Evolutionary conservation across 2,329 filamentous ascomycete species (phyloP).

Genomic region (Seiridium unicorne): DNA sequence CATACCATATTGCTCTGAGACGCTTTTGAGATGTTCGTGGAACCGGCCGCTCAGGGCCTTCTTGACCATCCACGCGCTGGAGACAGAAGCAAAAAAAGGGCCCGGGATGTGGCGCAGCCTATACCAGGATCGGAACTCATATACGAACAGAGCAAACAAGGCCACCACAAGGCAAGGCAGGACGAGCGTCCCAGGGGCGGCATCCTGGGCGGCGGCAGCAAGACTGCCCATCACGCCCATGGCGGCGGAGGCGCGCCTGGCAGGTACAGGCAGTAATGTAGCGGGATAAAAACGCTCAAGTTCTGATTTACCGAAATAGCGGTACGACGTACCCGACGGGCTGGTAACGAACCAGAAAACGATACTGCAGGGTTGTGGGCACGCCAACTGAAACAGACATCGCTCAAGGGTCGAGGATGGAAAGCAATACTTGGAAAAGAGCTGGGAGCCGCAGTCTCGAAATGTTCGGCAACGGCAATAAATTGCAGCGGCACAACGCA

Average conservation of each 20-base stretch:
- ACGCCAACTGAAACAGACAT: slow-evolving; percentile 11
- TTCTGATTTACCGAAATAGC: slow-evolving; percentile 5
- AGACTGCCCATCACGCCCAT: slow-evolving; percentile 12
- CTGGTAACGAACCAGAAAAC: slow-evolving; percentile 15
- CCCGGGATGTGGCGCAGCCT: slow-evolving; percentile 28
- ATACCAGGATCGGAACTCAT: slow-evolving; percentile 21
- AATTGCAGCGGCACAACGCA: not conserved
- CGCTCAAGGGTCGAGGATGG: not conserved
- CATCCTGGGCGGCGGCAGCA: slow-evolving; percentile 6
- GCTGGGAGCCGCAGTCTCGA: too few species aligned
- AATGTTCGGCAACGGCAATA: not conserved
- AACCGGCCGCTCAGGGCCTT: slow-evolving; percentile 20
- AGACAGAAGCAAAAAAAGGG: slow-evolving; percentile 22
- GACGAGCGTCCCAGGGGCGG: slow-evolving; percentile 8
- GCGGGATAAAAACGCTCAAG: not conserved
- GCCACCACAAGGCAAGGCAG: slow-evolving; percentile 8
- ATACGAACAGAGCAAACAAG: slow-evolving; percentile 7
- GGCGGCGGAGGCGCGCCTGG: not conserved
- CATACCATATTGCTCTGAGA: slow-evolving; percentile 17
- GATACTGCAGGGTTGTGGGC: slow-evolving; percentile 10
- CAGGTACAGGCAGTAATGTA: not conserved
- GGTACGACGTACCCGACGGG: slow-evolving; percentile 9
- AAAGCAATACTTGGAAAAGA: not conserved
- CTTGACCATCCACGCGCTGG: slow-evolving; percentile 23
- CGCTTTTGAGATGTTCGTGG: slow-evolving; percentile 20